These are phyloP conservation scores for Aspergillus chevalieri DNA, from an alignment of 2,329 filamentous ascomycete species.

Conservation along the genomic window DNA sequence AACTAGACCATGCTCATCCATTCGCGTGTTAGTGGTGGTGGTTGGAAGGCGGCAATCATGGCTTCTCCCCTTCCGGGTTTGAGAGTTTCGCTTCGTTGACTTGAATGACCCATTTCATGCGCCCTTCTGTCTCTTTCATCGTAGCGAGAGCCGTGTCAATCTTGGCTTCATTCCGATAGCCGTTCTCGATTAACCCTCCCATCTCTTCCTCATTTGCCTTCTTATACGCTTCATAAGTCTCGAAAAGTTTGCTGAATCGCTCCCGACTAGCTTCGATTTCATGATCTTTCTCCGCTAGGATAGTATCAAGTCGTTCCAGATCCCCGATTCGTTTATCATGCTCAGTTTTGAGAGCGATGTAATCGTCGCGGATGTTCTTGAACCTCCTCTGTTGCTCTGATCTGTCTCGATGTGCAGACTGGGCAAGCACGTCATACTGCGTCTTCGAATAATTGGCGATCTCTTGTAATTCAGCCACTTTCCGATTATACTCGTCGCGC, in stretches of 20 bases:
- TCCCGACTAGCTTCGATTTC: conserved; percentile 37
- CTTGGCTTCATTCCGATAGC: conserved; percentile 22
- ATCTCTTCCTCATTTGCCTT: conserved; percentile 36
- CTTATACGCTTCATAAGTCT: conserved; percentile 39
- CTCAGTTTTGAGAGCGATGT: conserved; percentile 28
- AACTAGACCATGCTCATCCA: not conserved
- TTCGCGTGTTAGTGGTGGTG: not conserved
- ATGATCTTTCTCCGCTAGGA: conserved; percentile 42
- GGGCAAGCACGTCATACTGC: conserved; percentile 41
- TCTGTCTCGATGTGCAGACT: conserved; percentile 35
- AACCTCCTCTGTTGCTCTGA: conserved; percentile 35
- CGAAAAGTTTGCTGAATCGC: conserved; percentile 33
- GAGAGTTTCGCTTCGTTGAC: conserved; percentile 21
- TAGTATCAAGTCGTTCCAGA: conserved; percentile 37
- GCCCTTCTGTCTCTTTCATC: conserved; percentile 35
- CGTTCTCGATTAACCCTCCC: conserved; percentile 25
- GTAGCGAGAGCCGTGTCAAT: conserved; percentile 35
- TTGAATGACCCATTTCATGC: conserved; percentile 46
- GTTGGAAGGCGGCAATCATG: not conserved
- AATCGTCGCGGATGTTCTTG: conserved; percentile 30
- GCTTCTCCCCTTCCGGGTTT: not conserved
- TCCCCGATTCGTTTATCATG: conserved; percentile 33
- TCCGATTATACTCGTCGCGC: conserved; percentile 35
- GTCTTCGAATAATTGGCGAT: conserved; percentile 32
- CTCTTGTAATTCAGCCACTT: conserved; percentile 34